phyloP scores from a whole-genome alignment of 352 stramenopile species.

The Globisporangium radiosum region DNA sequence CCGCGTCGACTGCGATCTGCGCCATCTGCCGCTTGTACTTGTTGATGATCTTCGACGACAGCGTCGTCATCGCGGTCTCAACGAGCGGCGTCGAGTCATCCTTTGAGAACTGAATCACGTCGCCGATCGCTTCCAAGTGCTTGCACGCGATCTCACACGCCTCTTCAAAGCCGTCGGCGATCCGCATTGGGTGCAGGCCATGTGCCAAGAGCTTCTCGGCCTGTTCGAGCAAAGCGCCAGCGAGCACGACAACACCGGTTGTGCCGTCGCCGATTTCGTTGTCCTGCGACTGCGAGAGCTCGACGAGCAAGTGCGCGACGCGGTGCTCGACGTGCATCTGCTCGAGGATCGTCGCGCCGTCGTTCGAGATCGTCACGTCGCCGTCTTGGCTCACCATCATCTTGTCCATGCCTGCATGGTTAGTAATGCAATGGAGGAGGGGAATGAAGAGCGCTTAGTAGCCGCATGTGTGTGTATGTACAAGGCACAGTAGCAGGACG shows the following conservation, averaged over 20 bases:
- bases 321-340: slow-evolving; percentile 99
- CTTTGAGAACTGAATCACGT: slow-evolving; percentile 94
- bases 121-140: slow-evolving; percentile 92
- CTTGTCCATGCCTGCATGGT: slow-evolving; percentile 94
- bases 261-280: slow-evolving; percentile 99
- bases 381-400: slow-evolving; percentile 99
- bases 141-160: slow-evolving; percentile 95
- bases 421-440: neutral
- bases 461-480: neutral
- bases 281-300: slow-evolving; percentile 98
- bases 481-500: slow-evolving; percentile 10
- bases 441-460: neutral
- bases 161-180: slow-evolving; percentile 98
- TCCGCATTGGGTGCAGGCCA: slow-evolving; percentile 97
- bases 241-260: slow-evolving; percentile 99
- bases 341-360: slow-evolving; percentile 99
- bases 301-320: slow-evolving; percentile 97
- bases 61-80: slow-evolving; percentile 97
- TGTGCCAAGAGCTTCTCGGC: slow-evolving; percentile 95
- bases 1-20: slow-evolving; percentile 97
- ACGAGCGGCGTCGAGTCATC: slow-evolving; percentile 94
- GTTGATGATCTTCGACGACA: slow-evolving; percentile 99
- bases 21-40: slow-evolving; percentile 98
- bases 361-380: slow-evolving; percentile 99
- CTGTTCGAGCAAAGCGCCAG: slow-evolving; percentile 96